A percentile compares a stretch with the other conserved stretches of the same genome.
Conservation (phyloP, 2,329 filamentous ascomycete species). For the Pyrenochaeta sp. region DNA sequence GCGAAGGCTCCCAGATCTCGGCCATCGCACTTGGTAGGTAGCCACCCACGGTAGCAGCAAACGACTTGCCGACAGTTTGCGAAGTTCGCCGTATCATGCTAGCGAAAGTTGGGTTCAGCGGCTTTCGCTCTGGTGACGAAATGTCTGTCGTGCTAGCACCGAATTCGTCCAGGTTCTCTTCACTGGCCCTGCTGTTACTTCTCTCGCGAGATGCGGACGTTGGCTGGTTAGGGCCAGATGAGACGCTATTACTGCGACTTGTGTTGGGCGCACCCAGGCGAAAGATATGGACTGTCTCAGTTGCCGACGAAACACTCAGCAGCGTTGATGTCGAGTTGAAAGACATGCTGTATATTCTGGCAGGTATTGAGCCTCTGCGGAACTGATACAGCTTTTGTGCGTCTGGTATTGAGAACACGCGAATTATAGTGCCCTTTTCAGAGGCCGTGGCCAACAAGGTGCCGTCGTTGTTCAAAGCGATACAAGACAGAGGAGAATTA, state of each 20-base stretch:
- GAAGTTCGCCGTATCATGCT: conserved; percentile 94
- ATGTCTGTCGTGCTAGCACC: conserved; percentile 47
- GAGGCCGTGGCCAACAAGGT: conserved; percentile 92
- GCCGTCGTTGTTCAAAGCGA: conserved; percentile 91
- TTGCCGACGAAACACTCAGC: conserved; percentile 93
- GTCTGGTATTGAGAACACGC: conserved; percentile 90
- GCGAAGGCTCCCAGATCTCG: conserved; percentile 95
- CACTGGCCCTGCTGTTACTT: conserved; percentile 54
- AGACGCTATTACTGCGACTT: conserved; percentile 46
- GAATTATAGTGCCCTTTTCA: conserved; percentile 96
- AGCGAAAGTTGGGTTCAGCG: conserved; percentile 77
- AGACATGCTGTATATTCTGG: conserved; percentile 97
- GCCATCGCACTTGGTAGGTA: conserved; percentile 94
- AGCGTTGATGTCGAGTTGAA: conserved; percentile 95
- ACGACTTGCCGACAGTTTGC: conserved; percentile 87
- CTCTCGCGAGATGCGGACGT: conserved; percentile 46
- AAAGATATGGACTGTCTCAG: conserved; percentile 97
- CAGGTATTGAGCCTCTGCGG: conserved; percentile 91
- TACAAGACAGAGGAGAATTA: conserved; percentile 86
- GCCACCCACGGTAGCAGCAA: conserved; percentile 87
- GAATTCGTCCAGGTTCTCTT: conserved; percentile 52
- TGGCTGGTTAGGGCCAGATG: conserved; percentile 33
- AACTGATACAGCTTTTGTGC: conserved; percentile 97
- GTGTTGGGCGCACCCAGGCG: conserved; percentile 64
- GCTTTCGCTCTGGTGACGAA: conserved; percentile 45